A percentile compares a stretch with the other conserved stretches of the same genome.
Conservation (phyloP, 2,329 filamentous ascomycete species). For the Sarocladiaceae sp. region DNA sequence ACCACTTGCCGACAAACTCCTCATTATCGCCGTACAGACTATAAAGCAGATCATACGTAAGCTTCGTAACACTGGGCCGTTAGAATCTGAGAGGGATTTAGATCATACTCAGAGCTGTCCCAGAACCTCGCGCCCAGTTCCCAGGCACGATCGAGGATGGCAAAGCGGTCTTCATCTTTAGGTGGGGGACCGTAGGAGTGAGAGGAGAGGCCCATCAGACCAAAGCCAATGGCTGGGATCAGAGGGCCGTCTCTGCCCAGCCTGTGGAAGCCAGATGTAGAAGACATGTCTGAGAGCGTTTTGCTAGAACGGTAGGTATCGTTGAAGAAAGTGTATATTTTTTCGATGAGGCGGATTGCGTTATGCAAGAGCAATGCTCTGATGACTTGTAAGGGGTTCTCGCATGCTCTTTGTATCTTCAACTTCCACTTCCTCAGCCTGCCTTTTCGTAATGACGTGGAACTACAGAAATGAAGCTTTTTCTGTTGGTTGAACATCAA, state of each 20-base stretch:
- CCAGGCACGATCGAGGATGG: slow-evolving; percentile 41
- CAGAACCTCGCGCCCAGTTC: slow-evolving; percentile 43
- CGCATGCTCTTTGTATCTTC: no score
- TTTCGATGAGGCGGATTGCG: no score
- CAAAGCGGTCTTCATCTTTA: slow-evolving; percentile 42
- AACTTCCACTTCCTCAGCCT: no score
- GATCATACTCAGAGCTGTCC: slow-evolving; percentile 36
- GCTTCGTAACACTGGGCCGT: no score
- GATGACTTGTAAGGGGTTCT: no score
- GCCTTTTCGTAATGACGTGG: no score
- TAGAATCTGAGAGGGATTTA: no score
- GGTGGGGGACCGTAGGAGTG: slow-evolving; percentile 20
- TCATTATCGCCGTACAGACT: slow-evolving; percentile 41
- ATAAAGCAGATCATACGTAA: background rate
- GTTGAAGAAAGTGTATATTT: background rate
- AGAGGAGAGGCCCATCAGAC: slow-evolving; percentile 40
- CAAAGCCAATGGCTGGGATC: slow-evolving; percentile 45
- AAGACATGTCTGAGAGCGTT: background rate
- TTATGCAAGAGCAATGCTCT: no score
- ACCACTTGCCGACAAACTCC: slow-evolving; percentile 42
- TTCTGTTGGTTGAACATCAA: no score
- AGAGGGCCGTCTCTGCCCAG: slow-evolving; percentile 47
- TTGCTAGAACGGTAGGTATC: background rate
- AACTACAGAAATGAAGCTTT: no score
- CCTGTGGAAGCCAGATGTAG: slow-evolving; percentile 12